Base-by-base conservation (phyloP, 2,329 filamentous ascomycete species). In the Trichophyton equinum region DNA sequence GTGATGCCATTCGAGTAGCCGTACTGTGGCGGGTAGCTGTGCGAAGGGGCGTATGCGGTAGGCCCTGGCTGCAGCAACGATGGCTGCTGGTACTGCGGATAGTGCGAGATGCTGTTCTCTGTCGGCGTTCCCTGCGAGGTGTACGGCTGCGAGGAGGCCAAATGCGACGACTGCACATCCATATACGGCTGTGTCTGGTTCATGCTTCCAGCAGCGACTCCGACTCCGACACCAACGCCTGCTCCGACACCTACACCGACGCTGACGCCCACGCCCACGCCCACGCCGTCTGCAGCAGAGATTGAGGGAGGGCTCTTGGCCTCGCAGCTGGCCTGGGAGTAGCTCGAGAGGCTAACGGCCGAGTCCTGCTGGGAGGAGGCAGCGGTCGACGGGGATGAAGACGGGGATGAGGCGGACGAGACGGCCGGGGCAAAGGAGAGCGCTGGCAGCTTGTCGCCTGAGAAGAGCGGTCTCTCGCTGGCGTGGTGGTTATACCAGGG, bases 111-210 rank as follows among this genome's bases (percentile, higher is more conserved):
- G 58, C 79, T 81, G 58, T 80, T 81, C 62, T 85, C 80, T 0
- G 90, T 88, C 13, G 89, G 87, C 53, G 88, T 87, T 22, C 88
- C 85, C 72, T 91, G 87, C 8, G 88, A 86, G 62, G 85, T 80
- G 68, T 87, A 88, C 63, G 85, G 81, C 72, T 89, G 88, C 63
- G 86, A 86, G 66, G 85, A 83, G 68, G 88, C 88, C 79, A 95
- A 86, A 75, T 94, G 88, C 68, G 81, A 77, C 65, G 83, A 78
- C 71, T 86, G 82, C 70, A 94, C 91, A 74, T 95, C 94, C 85
- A 95, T 88, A 68, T 95, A 92, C 67, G 85, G 80, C 70, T 85
- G 83, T 68, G 82, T 82, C 75, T 87, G 86, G 78, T 95, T 95
- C 91, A 96, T 96, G 75, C 73, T 79, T 70, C 71, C 67, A 63